phyloP scores from a whole-genome alignment of 768 basidiomycete genomes.

The Hirschioporus abietinus region DNA sequence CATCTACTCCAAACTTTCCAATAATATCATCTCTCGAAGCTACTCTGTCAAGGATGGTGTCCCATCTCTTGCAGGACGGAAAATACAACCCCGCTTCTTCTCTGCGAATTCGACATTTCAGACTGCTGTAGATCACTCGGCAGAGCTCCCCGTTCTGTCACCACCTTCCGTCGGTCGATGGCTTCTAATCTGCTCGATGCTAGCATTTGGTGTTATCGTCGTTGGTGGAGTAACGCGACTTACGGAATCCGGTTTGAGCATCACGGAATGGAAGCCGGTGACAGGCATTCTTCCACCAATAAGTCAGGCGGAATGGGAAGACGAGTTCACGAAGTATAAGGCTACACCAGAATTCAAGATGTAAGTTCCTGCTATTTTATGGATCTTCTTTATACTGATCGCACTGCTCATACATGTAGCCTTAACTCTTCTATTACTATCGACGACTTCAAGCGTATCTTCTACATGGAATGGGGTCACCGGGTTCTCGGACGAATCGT shows the following conservation, averaged over 20 bases:
- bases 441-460: constrained; percentile 92
- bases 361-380: constrained; percentile 42
- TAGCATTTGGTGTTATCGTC: constrained; percentile 90
- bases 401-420: constrained; percentile 34
- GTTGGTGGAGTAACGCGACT: constrained; percentile 95
- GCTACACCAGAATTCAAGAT: constrained; percentile 92
- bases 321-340: constrained; percentile 92
- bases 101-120: constrained; percentile 26
- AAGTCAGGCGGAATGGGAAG: constrained; percentile 68
- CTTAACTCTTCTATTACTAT: constrained; percentile 85
- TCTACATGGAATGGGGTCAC: constrained; percentile 98
- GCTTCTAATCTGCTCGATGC: constrained; percentile 77
- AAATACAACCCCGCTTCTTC: constrained; percentile 33
- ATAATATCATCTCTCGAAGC: not conserved
- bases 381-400: not conserved
- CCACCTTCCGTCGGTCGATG: constrained; percentile 72
- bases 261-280: constrained; percentile 96
- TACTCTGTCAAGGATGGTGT: constrained; percentile 4
- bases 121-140: constrained; percentile 15
- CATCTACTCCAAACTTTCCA: too few relatives aligned
- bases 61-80: constrained; percentile 6
- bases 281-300: constrained; percentile 86
- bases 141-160: constrained; percentile 50
- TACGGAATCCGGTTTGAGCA: constrained; percentile 95
- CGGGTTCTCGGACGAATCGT: constrained; percentile 87